These are phyloP conservation scores for Gastrolobium villosum DNA, from an alignment of 306 rosid species.

Conservation along the genomic window DNA sequence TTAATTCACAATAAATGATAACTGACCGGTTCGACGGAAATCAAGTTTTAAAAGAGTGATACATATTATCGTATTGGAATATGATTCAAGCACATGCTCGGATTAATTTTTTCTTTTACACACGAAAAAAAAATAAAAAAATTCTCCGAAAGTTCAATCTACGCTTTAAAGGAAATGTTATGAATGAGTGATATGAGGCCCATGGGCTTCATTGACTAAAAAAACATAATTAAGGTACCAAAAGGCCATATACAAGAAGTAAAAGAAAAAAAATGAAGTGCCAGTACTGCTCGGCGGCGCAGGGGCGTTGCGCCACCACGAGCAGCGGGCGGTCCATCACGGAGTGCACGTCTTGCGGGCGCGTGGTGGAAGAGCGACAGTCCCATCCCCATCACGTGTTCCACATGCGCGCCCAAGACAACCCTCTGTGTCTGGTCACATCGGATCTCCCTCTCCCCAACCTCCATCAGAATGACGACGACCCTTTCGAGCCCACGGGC, in stretches of 20 bases:
- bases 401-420: conserved; percentile 91
- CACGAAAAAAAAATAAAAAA: not conserved
- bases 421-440: conserved; percentile 92
- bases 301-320: conserved; percentile 88
- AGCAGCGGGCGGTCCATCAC: conserved; percentile 72
- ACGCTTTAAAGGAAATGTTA: too few relatives aligned
- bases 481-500: conserved; percentile 96
- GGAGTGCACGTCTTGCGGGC: conserved; percentile 92
- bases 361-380: conserved; percentile 89
- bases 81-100: not conserved
- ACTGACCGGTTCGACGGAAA: too few relatives aligned
- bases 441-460: conserved; percentile 90
- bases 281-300: conserved; percentile 85
- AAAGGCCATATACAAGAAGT: not conserved
- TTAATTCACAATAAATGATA: too few relatives aligned
- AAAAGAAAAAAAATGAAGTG: conserved; percentile 70
- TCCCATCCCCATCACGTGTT: conserved; percentile 89
- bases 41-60: too few relatives aligned
- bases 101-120: not conserved
- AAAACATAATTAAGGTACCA: not conserved
- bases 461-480: conserved; percentile 57
- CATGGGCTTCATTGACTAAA: not conserved
- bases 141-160: too few relatives aligned
- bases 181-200: not conserved
- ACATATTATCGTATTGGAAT: too few relatives aligned